These are phyloP conservation scores for Rhodotorula sp. DNA, from an alignment of 1,284 basidiomycete genomes.

Conservation along the genomic window DNA sequence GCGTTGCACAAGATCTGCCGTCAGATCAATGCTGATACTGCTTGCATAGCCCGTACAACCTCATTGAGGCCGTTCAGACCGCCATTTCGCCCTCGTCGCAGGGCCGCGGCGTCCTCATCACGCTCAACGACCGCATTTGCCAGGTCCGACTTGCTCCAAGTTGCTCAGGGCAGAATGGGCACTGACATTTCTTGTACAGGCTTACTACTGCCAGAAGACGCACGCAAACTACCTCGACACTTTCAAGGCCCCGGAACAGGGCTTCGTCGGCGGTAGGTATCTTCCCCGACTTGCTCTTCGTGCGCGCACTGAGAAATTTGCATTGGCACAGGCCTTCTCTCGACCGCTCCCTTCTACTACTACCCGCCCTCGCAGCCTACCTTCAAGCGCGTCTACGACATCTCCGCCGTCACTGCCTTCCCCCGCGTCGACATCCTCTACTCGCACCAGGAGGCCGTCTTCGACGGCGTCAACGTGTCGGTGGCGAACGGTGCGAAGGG, in stretches of 20 bases:
- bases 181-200: background rate
- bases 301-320: too few relatives aligned
- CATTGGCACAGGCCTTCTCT: constrained; percentile 30
- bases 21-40: background rate
- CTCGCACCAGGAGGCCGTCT: constrained; percentile 24
- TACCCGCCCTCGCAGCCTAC: constrained; percentile 25
- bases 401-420: constrained; percentile 34
- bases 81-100: constrained; percentile 40
- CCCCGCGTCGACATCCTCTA: constrained; percentile 46
- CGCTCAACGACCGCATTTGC: constrained; percentile 49
- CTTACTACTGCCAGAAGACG: background rate
- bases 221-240: constrained; percentile 47
- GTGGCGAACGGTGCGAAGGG: constrained; percentile 44
- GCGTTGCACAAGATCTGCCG: background rate
- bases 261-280: constrained; percentile 35
- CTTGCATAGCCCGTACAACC: constrained; percentile 48
- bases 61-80: constrained; percentile 47
- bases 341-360: constrained; percentile 45
- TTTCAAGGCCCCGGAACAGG: constrained; percentile 47
- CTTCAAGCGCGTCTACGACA: constrained; percentile 39
- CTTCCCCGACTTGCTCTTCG: too few relatives aligned
- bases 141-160: constrained; percentile 6
- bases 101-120: constrained; percentile 47
- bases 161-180: too few relatives aligned
- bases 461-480: constrained; percentile 36